Evolutionary conservation across 208 protist genomes (phyloP), one percentile per base, ranked within the genome.

Genomic region (Trypanosoma avium): DNA sequence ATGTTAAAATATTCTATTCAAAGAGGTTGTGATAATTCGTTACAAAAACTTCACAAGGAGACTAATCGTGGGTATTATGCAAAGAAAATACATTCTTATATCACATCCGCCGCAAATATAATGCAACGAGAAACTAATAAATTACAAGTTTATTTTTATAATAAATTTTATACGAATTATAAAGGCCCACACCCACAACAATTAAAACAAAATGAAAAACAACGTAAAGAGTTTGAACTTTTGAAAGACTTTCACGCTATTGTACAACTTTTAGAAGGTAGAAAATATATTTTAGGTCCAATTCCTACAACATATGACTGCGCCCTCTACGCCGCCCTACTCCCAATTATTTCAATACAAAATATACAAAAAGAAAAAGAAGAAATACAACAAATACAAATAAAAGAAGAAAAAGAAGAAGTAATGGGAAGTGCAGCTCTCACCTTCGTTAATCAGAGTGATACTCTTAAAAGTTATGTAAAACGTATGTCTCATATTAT

Each of bases 271-370:
- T 74, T 92, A 24, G 57, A 57, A 19, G 21, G 56, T 4, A 73
- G 82, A 22, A 54, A 29, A 5, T 88, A 70, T 67, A 77, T 79
- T 32, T 76, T 92, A 17, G 52, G 77, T 49, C 48, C 35, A 1
- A 13, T 38, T 0, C 71, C 84, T 15, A 78, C 78, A n/a, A 77
- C 75, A 27, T 81, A 77, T 67, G 86, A 92, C 70, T 89, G 82
- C 66, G 79, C 77, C 30, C 57, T 92, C 30, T 92, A 88, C 64
- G 73, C 82, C 8, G 65, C 74, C 54, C 67, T 92, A 40, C 71
- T 86, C 19, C 76, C 76, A 17, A 74, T 92, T 42, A 59, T 84
- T 24, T 73, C 69, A 46, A 70, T 87, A 74, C n/a, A n/a, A n/a
- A n/a, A n/a, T n/a, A n/a, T n/a, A n/a, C n/a, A n/a, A n/a, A n/a